Percentiles rank a stretch among this genome's conserved stretches.
Evolutionary conservation across 169 alveolate genomes (phyloP).

Genomic region (Eimeria necatrix): DNA sequence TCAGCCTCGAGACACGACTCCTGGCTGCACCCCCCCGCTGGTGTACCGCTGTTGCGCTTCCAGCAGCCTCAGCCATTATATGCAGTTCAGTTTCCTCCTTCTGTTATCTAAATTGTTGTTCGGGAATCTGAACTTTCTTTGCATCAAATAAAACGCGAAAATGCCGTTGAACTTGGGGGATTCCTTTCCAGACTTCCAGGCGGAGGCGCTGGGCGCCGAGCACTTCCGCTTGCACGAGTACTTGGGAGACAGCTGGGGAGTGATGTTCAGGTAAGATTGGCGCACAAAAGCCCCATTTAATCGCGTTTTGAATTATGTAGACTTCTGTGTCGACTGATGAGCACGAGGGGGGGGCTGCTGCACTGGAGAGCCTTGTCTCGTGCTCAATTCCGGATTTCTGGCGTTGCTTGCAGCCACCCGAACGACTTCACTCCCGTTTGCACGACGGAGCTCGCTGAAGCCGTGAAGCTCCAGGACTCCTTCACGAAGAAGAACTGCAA

Average conservation of each 20-base stretch:
- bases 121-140: too few relatives aligned
- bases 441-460: conserved; percentile 89
- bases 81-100: too few relatives aligned
- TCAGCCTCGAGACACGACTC: too few relatives aligned
- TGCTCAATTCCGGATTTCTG: neutral
- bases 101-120: too few relatives aligned
- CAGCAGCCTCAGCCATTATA: too few relatives aligned
- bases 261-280: conserved; percentile 63
- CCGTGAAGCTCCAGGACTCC: conserved; percentile 81
- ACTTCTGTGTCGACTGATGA: too few relatives aligned
- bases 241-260: conserved; percentile 80
- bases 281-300: neutral
- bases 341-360: neutral
- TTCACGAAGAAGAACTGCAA: conserved; percentile 85
- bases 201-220: conserved; percentile 76
- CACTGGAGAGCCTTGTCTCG: neutral
- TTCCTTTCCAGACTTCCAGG: conserved; percentile 74
- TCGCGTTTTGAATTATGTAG: neutral
- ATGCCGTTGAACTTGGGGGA: conserved; percentile 70
- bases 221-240: conserved; percentile 69
- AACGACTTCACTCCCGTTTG: conserved; percentile 92
- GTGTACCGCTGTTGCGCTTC: too few relatives aligned
- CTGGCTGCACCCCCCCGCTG: too few relatives aligned
- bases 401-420: conserved; percentile 84
- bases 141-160: neutral